Conservation (phyloP, 768 basidiomycete genomes). For the Pleurotus giganteus region DNA sequence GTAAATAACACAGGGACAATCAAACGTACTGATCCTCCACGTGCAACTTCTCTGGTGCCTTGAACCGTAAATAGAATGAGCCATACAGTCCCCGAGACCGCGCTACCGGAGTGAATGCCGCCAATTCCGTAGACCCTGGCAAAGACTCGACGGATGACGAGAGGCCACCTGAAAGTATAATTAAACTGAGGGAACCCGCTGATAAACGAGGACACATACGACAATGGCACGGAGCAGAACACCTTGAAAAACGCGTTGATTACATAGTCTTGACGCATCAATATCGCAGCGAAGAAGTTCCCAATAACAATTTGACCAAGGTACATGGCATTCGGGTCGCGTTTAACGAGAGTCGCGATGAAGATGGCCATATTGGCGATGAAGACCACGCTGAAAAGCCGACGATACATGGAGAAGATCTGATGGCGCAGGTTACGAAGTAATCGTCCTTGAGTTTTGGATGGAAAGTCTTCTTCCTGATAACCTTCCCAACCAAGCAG, state of each 20-base stretch:
- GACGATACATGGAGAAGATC: slow-evolving; percentile 44
- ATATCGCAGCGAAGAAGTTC: slow-evolving; percentile 42
- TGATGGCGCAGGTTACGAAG: slow-evolving; percentile 54
- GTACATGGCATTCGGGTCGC: slow-evolving; percentile 32
- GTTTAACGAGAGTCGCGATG: slow-evolving; percentile 34
- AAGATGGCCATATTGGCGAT: slow-evolving; percentile 47
- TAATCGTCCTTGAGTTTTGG: slow-evolving; percentile 44
- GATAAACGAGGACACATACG: slow-evolving; percentile 6
- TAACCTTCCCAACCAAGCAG: slow-evolving; percentile 51
- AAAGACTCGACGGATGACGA: slow-evolving; percentile 41
- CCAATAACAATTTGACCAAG: slow-evolving; percentile 37
- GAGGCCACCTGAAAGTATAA: slow-evolving; percentile 25
- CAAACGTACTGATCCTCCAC: not conserved
- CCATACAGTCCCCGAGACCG: slow-evolving; percentile 52
- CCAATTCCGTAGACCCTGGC: slow-evolving; percentile 56
- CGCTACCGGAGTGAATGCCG: slow-evolving; percentile 53
- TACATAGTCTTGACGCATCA: slow-evolving; percentile 50
- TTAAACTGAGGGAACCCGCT: not conserved
- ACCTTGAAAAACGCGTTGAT: slow-evolving; percentile 52
- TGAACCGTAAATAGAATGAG: slow-evolving; percentile 46
- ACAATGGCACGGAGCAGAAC: slow-evolving; percentile 36
- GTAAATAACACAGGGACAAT: not conserved
- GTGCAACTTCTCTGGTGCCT: slow-evolving; percentile 34
- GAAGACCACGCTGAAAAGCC: slow-evolving; percentile 54
- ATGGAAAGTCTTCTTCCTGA: slow-evolving; percentile 45